Percentiles rank a stretch among this genome's conserved stretches.
Evolutionary conservation across 129 eudicot genomes (phyloP).

Genomic region (Logfia minima): DNA sequence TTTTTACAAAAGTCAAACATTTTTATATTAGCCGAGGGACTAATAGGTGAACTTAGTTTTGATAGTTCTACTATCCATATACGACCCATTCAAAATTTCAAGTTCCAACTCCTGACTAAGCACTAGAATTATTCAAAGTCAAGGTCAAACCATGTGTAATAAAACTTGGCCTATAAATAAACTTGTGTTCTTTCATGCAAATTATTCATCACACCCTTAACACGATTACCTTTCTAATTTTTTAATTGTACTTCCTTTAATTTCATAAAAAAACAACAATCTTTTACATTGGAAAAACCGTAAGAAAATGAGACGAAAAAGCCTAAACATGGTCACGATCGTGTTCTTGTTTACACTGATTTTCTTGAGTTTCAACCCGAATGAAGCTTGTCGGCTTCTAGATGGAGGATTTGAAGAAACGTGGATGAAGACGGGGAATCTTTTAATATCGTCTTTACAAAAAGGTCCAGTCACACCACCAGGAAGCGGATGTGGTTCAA

Average conservation of each 20-base stretch:
- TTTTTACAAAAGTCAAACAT: not conserved
- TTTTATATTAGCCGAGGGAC: not conserved
- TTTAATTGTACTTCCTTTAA: not conserved
- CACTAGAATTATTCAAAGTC: slow-evolving; percentile 12
- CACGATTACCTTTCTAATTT: not conserved
- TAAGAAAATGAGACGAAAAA: slow-evolving; percentile 9
- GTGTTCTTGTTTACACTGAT: not conserved
- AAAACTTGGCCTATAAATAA: slow-evolving; percentile 9
- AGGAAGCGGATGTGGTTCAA: slow-evolving; percentile 17
- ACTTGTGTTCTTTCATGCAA: not conserved
- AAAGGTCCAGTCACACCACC: slow-evolving; percentile 7
- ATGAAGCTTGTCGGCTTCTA: slow-evolving; percentile 34
- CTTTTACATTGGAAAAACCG: not conserved
- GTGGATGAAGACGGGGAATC: slow-evolving; percentile 20
- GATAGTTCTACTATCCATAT: slow-evolving; percentile 9
- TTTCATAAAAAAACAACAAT: too few species aligned
- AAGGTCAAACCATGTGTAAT: slow-evolving; percentile 20
- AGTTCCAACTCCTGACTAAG: slow-evolving; percentile 2
- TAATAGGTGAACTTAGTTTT: not conserved
- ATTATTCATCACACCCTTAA: not conserved
- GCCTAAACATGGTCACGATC: not conserved
- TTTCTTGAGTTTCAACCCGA: slow-evolving; percentile 2
- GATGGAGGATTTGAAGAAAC: slow-evolving; percentile 28
- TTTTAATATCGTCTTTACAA: slow-evolving; percentile 27
- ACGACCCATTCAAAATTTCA: slow-evolving; percentile 15